Conservation (phyloP, 1,139 yeast species). For the Kluyveromyces sp. region DNA sequence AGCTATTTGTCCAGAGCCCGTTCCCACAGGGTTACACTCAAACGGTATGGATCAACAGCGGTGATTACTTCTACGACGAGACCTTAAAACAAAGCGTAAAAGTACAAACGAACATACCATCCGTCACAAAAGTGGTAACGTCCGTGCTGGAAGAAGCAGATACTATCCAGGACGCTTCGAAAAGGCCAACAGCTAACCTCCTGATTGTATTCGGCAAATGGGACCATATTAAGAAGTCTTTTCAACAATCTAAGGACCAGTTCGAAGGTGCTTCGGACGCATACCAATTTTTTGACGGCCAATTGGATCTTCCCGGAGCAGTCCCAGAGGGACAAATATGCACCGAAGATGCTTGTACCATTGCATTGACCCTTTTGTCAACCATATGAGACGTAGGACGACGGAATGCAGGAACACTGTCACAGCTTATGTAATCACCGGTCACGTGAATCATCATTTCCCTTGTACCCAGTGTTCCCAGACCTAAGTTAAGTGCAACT, state of each 20-base stretch:
- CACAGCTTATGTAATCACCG: not conserved
- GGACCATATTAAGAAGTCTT: conserved; percentile 47
- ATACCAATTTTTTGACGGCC: conserved; percentile 63
- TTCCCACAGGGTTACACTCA: conserved; percentile 64
- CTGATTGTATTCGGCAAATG: conserved; percentile 60
- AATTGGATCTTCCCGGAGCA: conserved; percentile 47
- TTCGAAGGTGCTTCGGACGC: conserved; percentile 50
- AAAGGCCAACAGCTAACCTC: conserved; percentile 32
- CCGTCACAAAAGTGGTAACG: conserved; percentile 17
- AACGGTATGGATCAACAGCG: conserved; percentile 59
- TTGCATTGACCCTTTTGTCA: conserved; percentile 42
- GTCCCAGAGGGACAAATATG: conserved; percentile 37
- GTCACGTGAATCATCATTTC: not conserved
- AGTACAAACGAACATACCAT: conserved; percentile 20
- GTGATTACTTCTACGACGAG: conserved; percentile 46
- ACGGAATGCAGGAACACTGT: not conserved
- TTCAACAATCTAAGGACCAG: conserved; percentile 41
- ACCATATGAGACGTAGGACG: not conserved
- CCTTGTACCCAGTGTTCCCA: too few relatives aligned
- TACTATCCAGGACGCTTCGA: conserved; percentile 9
- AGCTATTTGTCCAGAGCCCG: conserved; percentile 65
- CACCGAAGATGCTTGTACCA: conserved; percentile 64
- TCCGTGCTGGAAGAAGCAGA: conserved; percentile 10
- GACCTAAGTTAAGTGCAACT: too few relatives aligned
- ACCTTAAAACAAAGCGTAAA: conserved; percentile 19